phyloP scores from a whole-genome alignment of 2,329 filamentous ascomycete genomes.

The Aspergillus fijiensis region DNA sequence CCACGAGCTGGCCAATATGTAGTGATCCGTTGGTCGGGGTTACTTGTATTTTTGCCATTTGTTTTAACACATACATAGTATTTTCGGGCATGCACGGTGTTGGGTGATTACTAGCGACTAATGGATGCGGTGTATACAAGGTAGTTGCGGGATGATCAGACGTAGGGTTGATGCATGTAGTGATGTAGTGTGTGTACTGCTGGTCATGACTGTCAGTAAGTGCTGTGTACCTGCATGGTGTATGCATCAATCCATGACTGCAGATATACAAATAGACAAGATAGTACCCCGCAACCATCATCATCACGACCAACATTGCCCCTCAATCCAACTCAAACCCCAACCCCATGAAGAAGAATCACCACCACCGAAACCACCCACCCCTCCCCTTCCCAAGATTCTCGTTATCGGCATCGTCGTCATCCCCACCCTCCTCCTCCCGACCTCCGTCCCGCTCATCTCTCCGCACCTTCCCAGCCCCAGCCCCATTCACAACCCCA shows the following conservation, averaged over 20 bases:
- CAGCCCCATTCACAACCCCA: not conserved
- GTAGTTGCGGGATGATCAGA: too few species aligned
- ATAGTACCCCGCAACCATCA: too few species aligned
- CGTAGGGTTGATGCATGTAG: too few species aligned
- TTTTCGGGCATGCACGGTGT: slow-evolving; percentile 18
- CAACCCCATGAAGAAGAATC: not conserved
- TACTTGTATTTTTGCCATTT: slow-evolving; percentile 25
- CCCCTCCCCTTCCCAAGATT: not conserved
- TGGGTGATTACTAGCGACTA: slow-evolving; percentile 10
- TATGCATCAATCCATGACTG: too few species aligned
- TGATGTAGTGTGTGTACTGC: too few species aligned
- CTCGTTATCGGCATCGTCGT: not conserved
- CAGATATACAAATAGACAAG: too few species aligned
- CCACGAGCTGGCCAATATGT: slow-evolving; percentile 91
- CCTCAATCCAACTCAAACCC: too few species aligned
- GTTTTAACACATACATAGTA: not conserved
- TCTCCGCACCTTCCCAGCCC: slow-evolving; percentile 9
- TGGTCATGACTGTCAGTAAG: too few species aligned
- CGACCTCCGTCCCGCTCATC: not conserved
- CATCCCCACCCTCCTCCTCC: not conserved
- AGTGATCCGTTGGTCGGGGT: not conserved
- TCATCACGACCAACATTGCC: too few species aligned
- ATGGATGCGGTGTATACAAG: not conserved
- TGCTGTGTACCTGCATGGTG: too few species aligned
- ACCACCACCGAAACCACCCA: slow-evolving; percentile 16